These are phyloP conservation scores for Poronia punctata DNA, from an alignment of 495 filamentous ascomycete species.

Conservation along the genomic window DNA sequence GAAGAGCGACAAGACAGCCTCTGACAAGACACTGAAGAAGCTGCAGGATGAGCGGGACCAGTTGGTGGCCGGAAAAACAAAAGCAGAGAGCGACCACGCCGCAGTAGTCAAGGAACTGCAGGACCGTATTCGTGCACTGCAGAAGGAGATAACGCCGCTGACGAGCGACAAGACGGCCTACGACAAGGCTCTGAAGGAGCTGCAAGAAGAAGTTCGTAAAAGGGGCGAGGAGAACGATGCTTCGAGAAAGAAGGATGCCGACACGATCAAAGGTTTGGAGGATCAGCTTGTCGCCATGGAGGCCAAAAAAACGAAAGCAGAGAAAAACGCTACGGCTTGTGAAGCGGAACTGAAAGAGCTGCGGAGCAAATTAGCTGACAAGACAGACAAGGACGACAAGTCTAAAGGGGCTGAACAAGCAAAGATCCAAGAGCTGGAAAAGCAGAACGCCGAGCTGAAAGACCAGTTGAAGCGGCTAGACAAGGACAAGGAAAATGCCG, in stretches of 20 bases:
- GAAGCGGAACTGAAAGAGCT: background rate
- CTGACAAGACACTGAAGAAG: slow-evolving; percentile 1
- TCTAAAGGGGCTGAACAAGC: too few relatives aligned
- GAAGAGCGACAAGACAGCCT: background rate
- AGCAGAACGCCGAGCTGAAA: too few relatives aligned
- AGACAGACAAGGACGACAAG: too few relatives aligned
- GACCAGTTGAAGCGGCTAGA: too few relatives aligned
- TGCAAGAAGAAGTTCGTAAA: too few relatives aligned
- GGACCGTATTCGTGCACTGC: too few relatives aligned
- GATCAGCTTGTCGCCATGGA: background rate
- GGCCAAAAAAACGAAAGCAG: background rate
- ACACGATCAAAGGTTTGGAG: too few relatives aligned
- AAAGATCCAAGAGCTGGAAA: too few relatives aligned
- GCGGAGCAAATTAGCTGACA: too few relatives aligned
- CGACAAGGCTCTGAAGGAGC: slow-evolving; percentile 1
- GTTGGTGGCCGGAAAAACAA: background rate
- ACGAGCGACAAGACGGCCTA: background rate
- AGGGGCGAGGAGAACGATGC: background rate
- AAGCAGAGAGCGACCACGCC: background rate
- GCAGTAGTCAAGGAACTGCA: background rate
- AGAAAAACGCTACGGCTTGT: background rate
- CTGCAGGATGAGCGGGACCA: background rate
- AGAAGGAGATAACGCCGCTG: background rate
- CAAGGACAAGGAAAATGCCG: too few relatives aligned
- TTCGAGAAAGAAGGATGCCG: too few relatives aligned